Conservation (phyloP, 139 green algal species). For the Picochlorum sp. region DNA sequence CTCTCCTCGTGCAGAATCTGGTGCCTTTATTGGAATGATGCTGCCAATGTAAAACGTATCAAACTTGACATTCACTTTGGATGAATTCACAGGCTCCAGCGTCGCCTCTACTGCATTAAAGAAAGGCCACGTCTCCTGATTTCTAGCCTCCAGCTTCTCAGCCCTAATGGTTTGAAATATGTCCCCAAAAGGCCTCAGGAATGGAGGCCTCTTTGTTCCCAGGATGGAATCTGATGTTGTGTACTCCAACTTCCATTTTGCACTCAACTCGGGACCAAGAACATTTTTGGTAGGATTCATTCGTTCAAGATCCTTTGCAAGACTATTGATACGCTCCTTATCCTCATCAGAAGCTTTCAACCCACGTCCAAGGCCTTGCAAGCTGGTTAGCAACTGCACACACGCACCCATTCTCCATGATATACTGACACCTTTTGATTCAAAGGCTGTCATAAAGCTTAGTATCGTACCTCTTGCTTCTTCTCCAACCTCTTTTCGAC, state of each 20-base stretch:
- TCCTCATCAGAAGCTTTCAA: conserved; percentile 39
- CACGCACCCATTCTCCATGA: background rate
- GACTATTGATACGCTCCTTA: conserved; percentile 38
- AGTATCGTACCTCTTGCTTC: background rate
- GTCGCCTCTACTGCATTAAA: conserved; percentile 74
- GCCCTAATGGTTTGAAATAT: conserved; percentile 81
- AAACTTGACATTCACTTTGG: conserved; percentile 65
- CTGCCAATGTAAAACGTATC: conserved; percentile 60
- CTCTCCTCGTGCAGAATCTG: conserved; percentile 39
- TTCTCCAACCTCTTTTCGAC: background rate
- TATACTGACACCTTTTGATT: no score
- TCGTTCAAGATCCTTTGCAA: conserved; percentile 50
- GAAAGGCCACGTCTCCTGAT: conserved; percentile 71
- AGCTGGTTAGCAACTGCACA: conserved; percentile 45
- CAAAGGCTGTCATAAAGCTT: no score
- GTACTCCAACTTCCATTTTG: conserved; percentile 83
- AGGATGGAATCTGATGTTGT: conserved; percentile 79
- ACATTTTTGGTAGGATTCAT: conserved; percentile 60
- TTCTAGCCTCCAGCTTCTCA: conserved; percentile 54
- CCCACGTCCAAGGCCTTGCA: conserved; percentile 46
- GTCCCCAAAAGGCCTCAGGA: conserved; percentile 62
- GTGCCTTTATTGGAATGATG: conserved; percentile 61
- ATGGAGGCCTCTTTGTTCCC: conserved; percentile 40
- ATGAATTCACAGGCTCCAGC: conserved; percentile 46
- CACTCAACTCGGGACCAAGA: conserved; percentile 46